Evolutionary conservation across 164 flowering plant genomes (phyloP).

Genomic region (Macadamia tetraphylla): DNA sequence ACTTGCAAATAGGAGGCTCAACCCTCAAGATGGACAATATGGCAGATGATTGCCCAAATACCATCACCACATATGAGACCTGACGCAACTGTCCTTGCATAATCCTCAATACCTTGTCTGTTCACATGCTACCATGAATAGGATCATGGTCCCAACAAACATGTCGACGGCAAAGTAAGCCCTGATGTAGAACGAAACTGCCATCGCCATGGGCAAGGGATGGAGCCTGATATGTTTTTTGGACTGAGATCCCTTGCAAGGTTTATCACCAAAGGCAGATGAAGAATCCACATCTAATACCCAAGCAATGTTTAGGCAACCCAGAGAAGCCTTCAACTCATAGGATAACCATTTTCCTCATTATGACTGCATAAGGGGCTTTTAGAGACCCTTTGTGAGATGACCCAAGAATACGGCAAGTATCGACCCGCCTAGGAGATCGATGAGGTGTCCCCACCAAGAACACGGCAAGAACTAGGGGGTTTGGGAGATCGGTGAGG

Average conservation of each 20-base stretch:
- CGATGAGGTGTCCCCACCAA: too few relatives aligned
- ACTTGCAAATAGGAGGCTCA: constrained; percentile 95
- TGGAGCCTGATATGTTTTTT: constrained; percentile 42
- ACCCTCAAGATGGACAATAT: constrained; percentile 82
- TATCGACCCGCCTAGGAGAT: too few relatives aligned
- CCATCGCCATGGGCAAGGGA: constrained; percentile 98
- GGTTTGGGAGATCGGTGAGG: too few relatives aligned
- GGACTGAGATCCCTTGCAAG: constrained; percentile 71
- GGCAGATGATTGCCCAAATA: constrained; percentile 94
- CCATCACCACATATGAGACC: constrained; percentile 97
- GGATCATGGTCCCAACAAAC: constrained; percentile 86
- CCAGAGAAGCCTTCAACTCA: constrained; percentile 96
- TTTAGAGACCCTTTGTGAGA: constrained; percentile 42
- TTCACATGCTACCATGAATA: constrained; percentile 85
- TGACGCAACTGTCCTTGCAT: constrained; percentile 87
- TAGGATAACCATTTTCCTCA: constrained; percentile 87
- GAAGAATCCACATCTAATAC: constrained; percentile 71
- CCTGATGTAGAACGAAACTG: constrained; percentile 86
- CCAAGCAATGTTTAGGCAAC: constrained; percentile 84
- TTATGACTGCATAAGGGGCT: constrained; percentile 89
- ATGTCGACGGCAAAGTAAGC: constrained; percentile 96
- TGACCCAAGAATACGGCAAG: too few relatives aligned
- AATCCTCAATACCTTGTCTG: constrained; percentile 67
- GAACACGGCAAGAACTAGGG: too few relatives aligned
- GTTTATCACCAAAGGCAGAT: constrained; percentile 61